Conservation (phyloP, 1,284 basidiomycete genomes). For the Chalciporus sp. region DNA sequence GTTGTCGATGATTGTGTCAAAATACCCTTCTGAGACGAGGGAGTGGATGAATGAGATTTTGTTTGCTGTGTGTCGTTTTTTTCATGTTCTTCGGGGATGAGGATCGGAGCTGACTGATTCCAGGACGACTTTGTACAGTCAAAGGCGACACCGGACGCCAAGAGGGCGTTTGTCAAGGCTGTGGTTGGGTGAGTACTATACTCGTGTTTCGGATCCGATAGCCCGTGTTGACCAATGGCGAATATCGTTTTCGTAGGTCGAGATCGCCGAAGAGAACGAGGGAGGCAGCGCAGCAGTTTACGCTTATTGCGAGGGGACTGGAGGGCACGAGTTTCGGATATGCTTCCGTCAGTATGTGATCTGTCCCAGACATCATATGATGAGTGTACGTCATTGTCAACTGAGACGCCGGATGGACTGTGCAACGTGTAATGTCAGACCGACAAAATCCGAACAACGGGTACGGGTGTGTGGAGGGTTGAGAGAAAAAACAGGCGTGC, state of each 20-base stretch:
- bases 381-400: neutral
- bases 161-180: conserved; percentile 75
- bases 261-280: conserved; percentile 64
- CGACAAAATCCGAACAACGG: neutral
- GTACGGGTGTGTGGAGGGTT: conserved; percentile 1
- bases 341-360: conserved; percentile 40
- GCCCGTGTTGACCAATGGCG: neutral
- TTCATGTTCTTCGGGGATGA: neutral
- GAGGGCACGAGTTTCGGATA: conserved; percentile 80
- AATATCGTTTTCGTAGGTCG: conserved; percentile 42
- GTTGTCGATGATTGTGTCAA: conserved; percentile 63
- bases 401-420: conserved; percentile 2
- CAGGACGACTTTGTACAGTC: conserved; percentile 67
- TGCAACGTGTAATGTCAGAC: neutral
- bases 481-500: neutral
- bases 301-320: conserved; percentile 70
- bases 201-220: neutral
- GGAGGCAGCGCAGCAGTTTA: conserved; percentile 78
- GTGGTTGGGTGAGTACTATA: conserved; percentile 59
- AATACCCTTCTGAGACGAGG: conserved; percentile 55
- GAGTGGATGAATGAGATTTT: conserved; percentile 76
- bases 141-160: conserved; percentile 67
- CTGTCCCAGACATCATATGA: neutral
- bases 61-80: conserved; percentile 55
- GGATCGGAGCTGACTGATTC: conserved; percentile 1